Conservation (phyloP, 2,329 filamentous ascomycete species). For the Pseudogymnoascus sp. region DNA sequence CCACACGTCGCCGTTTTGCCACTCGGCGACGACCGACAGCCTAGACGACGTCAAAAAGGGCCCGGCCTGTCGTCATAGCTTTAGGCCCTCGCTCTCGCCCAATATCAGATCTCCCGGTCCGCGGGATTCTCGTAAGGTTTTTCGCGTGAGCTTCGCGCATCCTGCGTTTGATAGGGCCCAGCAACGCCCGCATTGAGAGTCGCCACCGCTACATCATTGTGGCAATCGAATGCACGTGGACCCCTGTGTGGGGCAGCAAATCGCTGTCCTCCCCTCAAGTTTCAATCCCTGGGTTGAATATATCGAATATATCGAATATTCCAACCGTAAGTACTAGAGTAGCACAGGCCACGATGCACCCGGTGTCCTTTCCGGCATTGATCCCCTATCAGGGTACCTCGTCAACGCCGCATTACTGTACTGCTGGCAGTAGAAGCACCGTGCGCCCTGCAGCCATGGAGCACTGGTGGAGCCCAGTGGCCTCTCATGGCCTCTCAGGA, state of each 20-base stretch:
- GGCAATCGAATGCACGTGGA: not conserved
- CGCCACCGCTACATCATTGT: not conserved
- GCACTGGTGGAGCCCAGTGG: not conserved
- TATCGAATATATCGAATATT: not conserved
- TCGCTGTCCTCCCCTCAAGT: not conserved
- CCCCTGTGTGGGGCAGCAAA: not conserved
- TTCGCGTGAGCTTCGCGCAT: not conserved
- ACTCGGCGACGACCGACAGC: not conserved
- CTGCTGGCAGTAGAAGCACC: not conserved
- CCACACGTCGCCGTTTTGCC: not conserved
- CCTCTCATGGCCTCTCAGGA: not conserved
- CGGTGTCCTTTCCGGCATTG: not conserved
- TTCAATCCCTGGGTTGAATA: not conserved
- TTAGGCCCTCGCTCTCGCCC: not conserved
- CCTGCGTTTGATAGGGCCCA: not conserved
- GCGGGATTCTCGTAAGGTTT: not conserved
- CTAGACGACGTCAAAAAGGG: not conserved
- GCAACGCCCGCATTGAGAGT: not conserved
- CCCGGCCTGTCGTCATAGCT: not conserved
- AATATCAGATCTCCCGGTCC: not conserved
- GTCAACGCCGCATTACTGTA: not conserved
- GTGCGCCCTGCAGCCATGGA: not conserved
- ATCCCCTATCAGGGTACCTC: not conserved
- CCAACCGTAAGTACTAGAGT: not conserved
- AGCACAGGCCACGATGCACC: not conserved